These are phyloP conservation scores for Aureobasidium musti DNA, from an alignment of 2,329 filamentous ascomycete genomes.

Conservation along the genomic window DNA sequence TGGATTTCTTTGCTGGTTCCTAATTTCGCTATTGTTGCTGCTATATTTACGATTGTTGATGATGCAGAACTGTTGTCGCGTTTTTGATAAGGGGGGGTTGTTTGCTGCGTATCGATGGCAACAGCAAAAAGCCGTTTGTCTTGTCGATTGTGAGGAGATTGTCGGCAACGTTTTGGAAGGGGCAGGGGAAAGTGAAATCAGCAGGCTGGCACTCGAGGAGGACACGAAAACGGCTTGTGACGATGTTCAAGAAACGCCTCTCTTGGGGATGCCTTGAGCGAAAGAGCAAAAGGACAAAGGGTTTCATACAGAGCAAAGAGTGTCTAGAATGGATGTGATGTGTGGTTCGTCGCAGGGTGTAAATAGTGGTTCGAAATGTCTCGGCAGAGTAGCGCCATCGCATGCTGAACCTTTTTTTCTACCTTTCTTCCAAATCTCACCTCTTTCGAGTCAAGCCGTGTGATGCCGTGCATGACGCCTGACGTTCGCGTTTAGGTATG, in stretches of 20 bases:
- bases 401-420: neutral
- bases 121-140: slow-evolving; percentile 18
- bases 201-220: neutral
- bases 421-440: slow-evolving; percentile 13
- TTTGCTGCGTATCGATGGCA: slow-evolving; percentile 15
- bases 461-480: slow-evolving; percentile 19
- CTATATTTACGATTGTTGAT: neutral
- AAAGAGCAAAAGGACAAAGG: neutral
- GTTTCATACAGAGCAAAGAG: neutral
- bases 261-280: neutral
- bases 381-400: neutral
- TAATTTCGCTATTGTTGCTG: slow-evolving; percentile 6
- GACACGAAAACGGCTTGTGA: neutral
- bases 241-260: neutral
- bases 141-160: slow-evolving; percentile 16
- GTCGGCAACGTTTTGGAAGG: neutral
- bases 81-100: slow-evolving; percentile 13
- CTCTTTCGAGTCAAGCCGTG: slow-evolving; percentile 6
- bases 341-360: neutral
- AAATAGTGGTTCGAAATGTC: slow-evolving; percentile 3
- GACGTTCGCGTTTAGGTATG: neutral
- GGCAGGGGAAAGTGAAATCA: slow-evolving; percentile 4
- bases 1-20: neutral
- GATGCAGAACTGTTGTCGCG: slow-evolving; percentile 6
- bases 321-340: neutral